Evolutionary conservation across 1,284 basidiomycete species (phyloP), one percentile per base, ranked within the genome.

Genomic region (Heterobasidion parviporum): DNA sequence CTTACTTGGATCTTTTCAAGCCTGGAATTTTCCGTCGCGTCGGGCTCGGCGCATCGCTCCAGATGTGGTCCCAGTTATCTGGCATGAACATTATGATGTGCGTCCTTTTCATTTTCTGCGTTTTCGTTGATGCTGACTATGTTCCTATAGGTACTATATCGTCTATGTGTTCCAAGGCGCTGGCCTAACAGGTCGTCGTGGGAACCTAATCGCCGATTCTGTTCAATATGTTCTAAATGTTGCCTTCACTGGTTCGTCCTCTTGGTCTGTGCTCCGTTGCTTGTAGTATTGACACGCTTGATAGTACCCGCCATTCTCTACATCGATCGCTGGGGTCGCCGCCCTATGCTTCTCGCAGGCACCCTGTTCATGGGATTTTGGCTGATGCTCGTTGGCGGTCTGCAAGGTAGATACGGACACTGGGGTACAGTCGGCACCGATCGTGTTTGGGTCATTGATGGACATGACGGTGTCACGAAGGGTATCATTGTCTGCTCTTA

Each of bases 171-270:
- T 90, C 73, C 76, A 85, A 62, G 84, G 85, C 55, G 87, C 88
- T 50, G 87, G 87, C 64, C 71, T 90, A 35, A 85, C 83, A 2
- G 87, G 87, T 38, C 76, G 77, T 46, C 81, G 83, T 43, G 80
- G 77, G 12, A 87, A 86, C 64, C 77, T 90, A 52, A 87, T 89
- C 62, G 87, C 88, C n/a, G 80, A 82, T 68, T 81, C 85, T 3
- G 81, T 90, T 6, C 84, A 90, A 75, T 90, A 89, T 59, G 82
- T 89, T n/a, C 77, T 90, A 53, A 88, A 87, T 61, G 83, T 87
- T 54, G 74, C 64, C n/a, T 69, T 85, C 61, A 88, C 85, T 35
- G 61, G 67, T 71, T 56, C 58, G 62, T 51, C 50, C 50, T 18
- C n/a, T 48, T 16, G 35, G 36, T 16, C 50, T 45, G 26, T 36